Base-by-base conservation (phyloP, 2,329 filamentous ascomycete genomes). In the Phaeomoniella chlamydospora region DNA sequence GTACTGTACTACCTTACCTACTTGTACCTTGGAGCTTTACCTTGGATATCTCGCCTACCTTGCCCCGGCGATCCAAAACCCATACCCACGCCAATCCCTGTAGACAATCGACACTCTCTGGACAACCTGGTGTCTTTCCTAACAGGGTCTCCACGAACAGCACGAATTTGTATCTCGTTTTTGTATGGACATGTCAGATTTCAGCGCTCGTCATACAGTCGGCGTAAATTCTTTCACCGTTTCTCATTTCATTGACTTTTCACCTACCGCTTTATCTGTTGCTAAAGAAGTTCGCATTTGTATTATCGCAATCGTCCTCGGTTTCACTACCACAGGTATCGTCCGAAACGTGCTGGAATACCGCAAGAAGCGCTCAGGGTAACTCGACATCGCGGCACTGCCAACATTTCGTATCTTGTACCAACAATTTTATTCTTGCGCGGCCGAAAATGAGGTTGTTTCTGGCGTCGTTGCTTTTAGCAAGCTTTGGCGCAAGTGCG, bases 211-310 rank as follows among this genome's bases (percentile, higher is more conserved):
- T 46, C 65, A 68, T 49, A 55, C 59, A 41, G 50, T 65, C 41
- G 52, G 54, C 41, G 56, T 61, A 34, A 53, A 54, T 33, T 55
- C 49, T 43, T 45, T 65, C 39, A 53, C 61, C 37, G 61, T 73
- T 43, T 56, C 61, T 42, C 68, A 73, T 45, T 61, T 61, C 18
- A 45, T 75, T 40, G 62, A 70, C 42, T 50, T 72, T 41, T 65
- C 64, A 33, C 56, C 64, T 14, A 65, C 64, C 13, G 56, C 63
- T 35, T 55, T 65, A 31, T 56, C 58, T 37, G 51, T 72, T 41
- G 61, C 63, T 22, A 63, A 62, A 43, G 68, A 72, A 47, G 50
- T 69, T 39, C 64, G 67, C 38, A 56, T 67, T 45, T 58, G 61
- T 39, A 50, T 70, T 34, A 59, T 71, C 45, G 61, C 62, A 31